Evolutionary conservation across 2,329 filamentous ascomycete genomes (phyloP), one percentile per base, ranked within the genome.

Genomic region (Colletotrichum shisoi): DNA sequence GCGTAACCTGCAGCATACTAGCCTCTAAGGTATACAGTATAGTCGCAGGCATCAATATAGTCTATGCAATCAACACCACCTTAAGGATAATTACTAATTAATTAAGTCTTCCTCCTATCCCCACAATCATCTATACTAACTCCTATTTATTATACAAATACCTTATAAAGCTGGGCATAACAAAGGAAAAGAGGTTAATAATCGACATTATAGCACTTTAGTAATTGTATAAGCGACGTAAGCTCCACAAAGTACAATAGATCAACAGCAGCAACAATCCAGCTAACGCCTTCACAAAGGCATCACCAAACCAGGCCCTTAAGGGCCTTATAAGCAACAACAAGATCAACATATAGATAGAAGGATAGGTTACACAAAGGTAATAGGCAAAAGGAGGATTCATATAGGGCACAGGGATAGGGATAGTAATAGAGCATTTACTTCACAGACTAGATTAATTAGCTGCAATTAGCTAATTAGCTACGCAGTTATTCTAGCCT

Each of bases 131-230:
- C 34, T 72, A 31, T 57, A 71, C 65, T 3, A 52, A 71, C 37
- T 70, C 46, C 3, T 70, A 67, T 40, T 72, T 31, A 11, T 17
- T 71, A 19, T 73, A 72, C 19, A 45, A 72, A 34, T 70, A 42
- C 27, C 44, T 72, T 3, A 39, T 71, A 1, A 72, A 71, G 17
- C 45, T 71, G 0, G 53, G 65, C 2, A 70, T 62, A 1, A 72
- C 62, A 0, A 67, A 70, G 21, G 66, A 73, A 21, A 71, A 73
- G 31, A 9, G 67, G 0, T 19, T 69, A 0, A 72, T 71, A 54
- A 70, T 72, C 27, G 66, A 73, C 49, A 70, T 73, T 13, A 71
- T 73, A 46, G 56, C 60, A 0, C 13, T 74, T 0, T 19, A 67
- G 0, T 45, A 73, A 56, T 68, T 57, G 0, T 73, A 73, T 44